Percentiles rank a stretch among this genome's conserved stretches.
Conservation (phyloP, 495 filamentous ascomycete genomes). For the Usnea hakonensis region DNA sequence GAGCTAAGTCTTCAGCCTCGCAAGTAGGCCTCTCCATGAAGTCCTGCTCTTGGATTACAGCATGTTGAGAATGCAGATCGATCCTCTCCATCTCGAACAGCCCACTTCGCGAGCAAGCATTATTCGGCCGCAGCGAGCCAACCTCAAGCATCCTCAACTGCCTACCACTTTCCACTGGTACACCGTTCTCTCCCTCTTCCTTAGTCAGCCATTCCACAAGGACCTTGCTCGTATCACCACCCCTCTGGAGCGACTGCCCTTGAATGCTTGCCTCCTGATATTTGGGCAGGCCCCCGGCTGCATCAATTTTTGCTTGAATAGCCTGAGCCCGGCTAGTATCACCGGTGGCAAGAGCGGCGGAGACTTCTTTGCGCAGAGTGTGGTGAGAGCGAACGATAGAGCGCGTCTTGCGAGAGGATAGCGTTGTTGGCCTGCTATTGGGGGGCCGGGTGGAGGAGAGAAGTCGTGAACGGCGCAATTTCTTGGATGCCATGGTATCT, state of each 20-base stretch:
- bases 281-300: slow-evolving; percentile 66
- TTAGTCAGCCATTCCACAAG: slow-evolving; percentile 78
- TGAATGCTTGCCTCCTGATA: slow-evolving; percentile 88
- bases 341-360: slow-evolving; percentile 55
- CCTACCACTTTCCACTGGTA: slow-evolving; percentile 23
- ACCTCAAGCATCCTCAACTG: slow-evolving; percentile 72
- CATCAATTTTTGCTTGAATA: slow-evolving; percentile 53
- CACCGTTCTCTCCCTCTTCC: slow-evolving; percentile 25
- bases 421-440: slow-evolving; percentile 42
- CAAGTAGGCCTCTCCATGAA: slow-evolving; percentile 89
- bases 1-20: slow-evolving; percentile 27
- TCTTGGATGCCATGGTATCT: slow-evolving; percentile 35
- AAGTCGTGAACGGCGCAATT: slow-evolving; percentile 25
- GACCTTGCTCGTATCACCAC: slow-evolving; percentile 82
- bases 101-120: slow-evolving; percentile 67
- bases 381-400: slow-evolving; percentile 80
- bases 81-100: slow-evolving; percentile 74
- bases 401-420: slow-evolving; percentile 74
- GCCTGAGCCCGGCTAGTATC: slow-evolving; percentile 48
- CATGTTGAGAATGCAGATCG: slow-evolving; percentile 78
- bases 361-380: slow-evolving; percentile 66
- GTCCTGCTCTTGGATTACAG: slow-evolving; percentile 76
- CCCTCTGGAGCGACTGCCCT: slow-evolving; percentile 75
- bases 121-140: slow-evolving; percentile 76
- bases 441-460: slow-evolving; percentile 68